Evolutionary conservation across 164 flowering plant species (phyloP).

Genomic region (Kingdonia uniflora): DNA sequence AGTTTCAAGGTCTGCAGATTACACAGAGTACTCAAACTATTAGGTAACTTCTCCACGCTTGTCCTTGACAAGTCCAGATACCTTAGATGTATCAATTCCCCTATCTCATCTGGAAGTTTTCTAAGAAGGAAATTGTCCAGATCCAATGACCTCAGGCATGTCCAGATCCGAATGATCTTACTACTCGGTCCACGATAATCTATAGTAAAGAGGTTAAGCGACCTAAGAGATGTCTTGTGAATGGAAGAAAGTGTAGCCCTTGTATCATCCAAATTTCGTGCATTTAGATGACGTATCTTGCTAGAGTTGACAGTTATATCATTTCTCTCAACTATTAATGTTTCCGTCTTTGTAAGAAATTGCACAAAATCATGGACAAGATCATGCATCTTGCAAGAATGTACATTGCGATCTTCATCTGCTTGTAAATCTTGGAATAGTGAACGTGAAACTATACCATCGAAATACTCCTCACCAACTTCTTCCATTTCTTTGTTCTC

Average conservation of each 20-base stretch:
- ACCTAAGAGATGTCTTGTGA: no score
- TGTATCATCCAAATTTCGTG: no score
- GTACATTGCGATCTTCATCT: background rate
- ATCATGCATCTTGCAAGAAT: conserved; percentile 5
- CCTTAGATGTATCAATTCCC: conserved; percentile 1
- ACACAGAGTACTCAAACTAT: background rate
- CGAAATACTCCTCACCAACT: conserved; percentile 1
- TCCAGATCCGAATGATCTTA: no score
- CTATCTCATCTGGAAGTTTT: background rate
- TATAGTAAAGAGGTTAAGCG: no score
- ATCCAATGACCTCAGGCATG: no score
- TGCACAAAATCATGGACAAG: conserved; percentile 1
- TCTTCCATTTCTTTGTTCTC: background rate
- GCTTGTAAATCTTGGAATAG: background rate
- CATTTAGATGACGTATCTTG: no score
- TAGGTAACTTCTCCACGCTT: background rate
- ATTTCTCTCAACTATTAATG: background rate
- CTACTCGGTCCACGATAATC: no score
- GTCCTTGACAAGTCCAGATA: background rate
- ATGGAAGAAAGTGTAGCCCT: no score
- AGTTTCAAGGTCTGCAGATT: no score
- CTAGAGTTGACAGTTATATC: no score
- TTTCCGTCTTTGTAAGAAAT: background rate
- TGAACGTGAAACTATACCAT: background rate
- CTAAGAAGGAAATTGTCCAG: no score